Base-by-base conservation (phyloP, 2,329 filamentous ascomycete species). In the Claviceps sp. region DNA sequence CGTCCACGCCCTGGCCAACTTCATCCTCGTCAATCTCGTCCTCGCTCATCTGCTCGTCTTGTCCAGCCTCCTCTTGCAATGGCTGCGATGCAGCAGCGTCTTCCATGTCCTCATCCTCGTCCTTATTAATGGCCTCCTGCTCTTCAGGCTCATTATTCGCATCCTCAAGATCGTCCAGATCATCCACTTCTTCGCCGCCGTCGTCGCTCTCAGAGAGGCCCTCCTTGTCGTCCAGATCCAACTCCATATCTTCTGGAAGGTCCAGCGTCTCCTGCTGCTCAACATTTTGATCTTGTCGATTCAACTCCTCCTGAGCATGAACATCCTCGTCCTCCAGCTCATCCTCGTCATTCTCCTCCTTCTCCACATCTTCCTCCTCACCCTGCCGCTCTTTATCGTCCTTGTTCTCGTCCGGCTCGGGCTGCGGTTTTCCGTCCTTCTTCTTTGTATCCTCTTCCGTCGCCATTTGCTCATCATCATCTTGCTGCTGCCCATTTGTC, bases 161-260 rank as follows among this genome's bases (percentile, higher is more conserved):
- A 17, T 78, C 74, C 50, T 78, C 74, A 43, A 69, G 66, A 47
- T 79, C 76, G 0, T 74, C 75, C 50, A 86, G 66, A 51, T 80
- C 72, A 52, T 82, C 78, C 47, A 85, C 63, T 17, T 77, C 74
- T 39, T 77, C 74, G 55, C 44, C 74, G 55, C 40, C 40, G 8
- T 44, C 42, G 16, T 82, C 78, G 39, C 75, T 75, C 14, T 75
- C 77, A 5, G 78, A 78, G 5, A 69, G 71, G 4, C 78, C 77
- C 17, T 76, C 73, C 29, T 78, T 72, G 29, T 86, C 84, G 56
- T 91, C 85, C 51, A 93, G 76, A 56, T 90, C 81, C 64, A 96
- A 77, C 52, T 94, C 83, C 75, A 96, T 85, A 57, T 95, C 88
- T 43, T 95, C 89, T 0, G 89, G 89, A 22, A 95, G 73, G 45